Conservation (phyloP, 2,329 filamentous ascomycete genomes). For the Exophiala calicioides region DNA sequence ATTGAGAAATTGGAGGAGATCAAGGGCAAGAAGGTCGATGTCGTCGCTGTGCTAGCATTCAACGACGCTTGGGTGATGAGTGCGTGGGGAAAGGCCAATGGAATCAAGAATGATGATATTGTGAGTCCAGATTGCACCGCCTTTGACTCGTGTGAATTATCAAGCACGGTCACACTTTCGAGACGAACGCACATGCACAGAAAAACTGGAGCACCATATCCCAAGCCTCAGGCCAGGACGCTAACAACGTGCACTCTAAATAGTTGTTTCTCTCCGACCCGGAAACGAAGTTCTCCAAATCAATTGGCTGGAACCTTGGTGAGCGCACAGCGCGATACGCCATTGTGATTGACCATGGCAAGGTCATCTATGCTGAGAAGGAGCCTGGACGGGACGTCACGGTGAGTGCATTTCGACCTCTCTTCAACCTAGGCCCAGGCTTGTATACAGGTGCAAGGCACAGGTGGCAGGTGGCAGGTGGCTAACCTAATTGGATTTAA, state of each 20-base stretch:
- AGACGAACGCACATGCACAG: no score
- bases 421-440: background rate
- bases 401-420: conserved; percentile 23
- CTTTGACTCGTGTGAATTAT: no score
- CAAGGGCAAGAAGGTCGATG: conserved; percentile 78
- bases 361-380: conserved; percentile 76
- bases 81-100: conserved; percentile 87
- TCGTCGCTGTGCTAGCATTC: conserved; percentile 76
- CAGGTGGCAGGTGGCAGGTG: no score
- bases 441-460: no score
- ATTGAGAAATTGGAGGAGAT: conserved; percentile 69
- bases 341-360: conserved; percentile 79
- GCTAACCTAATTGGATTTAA: no score
- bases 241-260: conserved; percentile 10
- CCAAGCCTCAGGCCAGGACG: no score
- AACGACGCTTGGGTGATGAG: conserved; percentile 89
- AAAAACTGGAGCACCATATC: no score
- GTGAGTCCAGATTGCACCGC: conserved; percentile 43
- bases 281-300: conserved; percentile 72
- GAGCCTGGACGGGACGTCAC: conserved; percentile 51
- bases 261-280: conserved; percentile 76
- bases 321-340: conserved; percentile 78
- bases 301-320: conserved; percentile 73
- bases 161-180: no score
- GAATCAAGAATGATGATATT: conserved; percentile 69